Evolutionary conservation across 2,329 filamentous ascomycete species (phyloP), one percentile per base, ranked within the genome.

Genomic region (Plenodomus biglobosus): DNA sequence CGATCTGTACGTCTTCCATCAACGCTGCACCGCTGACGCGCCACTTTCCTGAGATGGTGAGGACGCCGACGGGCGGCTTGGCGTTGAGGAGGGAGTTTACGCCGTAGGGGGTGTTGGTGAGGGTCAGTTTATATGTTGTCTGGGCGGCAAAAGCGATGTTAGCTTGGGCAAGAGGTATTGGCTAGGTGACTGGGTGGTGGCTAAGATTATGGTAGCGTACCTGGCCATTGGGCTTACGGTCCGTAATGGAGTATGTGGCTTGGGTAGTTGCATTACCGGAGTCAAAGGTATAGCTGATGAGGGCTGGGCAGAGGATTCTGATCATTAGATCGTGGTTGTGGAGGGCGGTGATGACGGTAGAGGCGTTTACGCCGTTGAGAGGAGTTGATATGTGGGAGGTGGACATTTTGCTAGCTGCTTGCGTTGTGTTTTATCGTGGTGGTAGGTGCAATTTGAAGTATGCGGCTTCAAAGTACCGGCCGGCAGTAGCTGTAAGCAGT

Each of bases 241-340:
- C 71, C 3, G 71, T 74, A 22, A 74, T 60, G 15, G 42, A 54
- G 56, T 74, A 74, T 17, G 60, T 65, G 15, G 69, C 69, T 17
- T 59, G 48, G 21, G 54, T 56, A 21, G 42, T 38, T 15, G 59
- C 56, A 52, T 73, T 59, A 30, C 70, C 70, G 10, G 66, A 67
- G 6, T 65, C 55, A 50, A 72, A 65, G 11, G 58, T 49, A 53
- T 69, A 68, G 49, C 61, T 64, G 41, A 71, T 55, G 38, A 72
- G 60, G 0, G 63, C 61, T 2, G 71, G 69, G 34, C 65, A 70
- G 17, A 73, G 64, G 8, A 69, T 70, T 42, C 66, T 68, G 58
- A 74, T 73, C 66, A 73, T 72, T 41, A 68, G 56, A 5, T 71
- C 69, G 53, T 73, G 72, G 61, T 71, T 69, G 64, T 73, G 71